Conservation (phyloP, 768 basidiomycete genomes). For the Mycena albidolilacea region DNA sequence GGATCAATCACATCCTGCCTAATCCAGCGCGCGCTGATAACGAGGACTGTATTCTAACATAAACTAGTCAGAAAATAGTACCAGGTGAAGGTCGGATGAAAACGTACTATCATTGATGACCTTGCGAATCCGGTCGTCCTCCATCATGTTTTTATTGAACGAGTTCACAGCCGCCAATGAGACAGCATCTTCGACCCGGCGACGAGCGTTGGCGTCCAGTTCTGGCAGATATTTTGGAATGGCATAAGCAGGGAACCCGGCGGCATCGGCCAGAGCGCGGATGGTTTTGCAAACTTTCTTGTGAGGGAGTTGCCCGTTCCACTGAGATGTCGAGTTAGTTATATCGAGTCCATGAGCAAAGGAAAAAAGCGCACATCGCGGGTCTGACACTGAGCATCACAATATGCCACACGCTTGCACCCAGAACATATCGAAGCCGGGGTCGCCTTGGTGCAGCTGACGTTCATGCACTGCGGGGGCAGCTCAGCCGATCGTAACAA, state of each 20-base stretch:
- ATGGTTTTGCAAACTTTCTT: slow-evolving; percentile 35
- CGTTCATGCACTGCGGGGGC: slow-evolving; percentile 31
- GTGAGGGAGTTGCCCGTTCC: slow-evolving; percentile 26
- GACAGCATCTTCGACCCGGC: slow-evolving; percentile 8
- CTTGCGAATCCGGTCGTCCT: slow-evolving; percentile 32
- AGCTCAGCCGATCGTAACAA: too few species aligned
- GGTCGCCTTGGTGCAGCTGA: slow-evolving; percentile 7
- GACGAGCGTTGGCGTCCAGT: slow-evolving; percentile 12
- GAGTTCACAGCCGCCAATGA: background rate
- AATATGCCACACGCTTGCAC: slow-evolving; percentile 34
- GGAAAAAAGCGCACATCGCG: slow-evolving; percentile 22
- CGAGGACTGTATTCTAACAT: slow-evolving; percentile 30
- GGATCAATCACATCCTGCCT: background rate
- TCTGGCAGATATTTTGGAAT: slow-evolving; percentile 16
- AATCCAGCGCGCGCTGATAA: slow-evolving; percentile 30
- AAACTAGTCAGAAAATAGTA: background rate
- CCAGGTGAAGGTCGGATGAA: background rate
- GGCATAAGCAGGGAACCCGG: slow-evolving; percentile 28
- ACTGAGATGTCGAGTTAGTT: too few species aligned
- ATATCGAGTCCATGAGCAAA: too few species aligned
- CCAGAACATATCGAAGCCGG: slow-evolving; percentile 23
- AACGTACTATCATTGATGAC: slow-evolving; percentile 33
- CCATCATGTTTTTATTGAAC: slow-evolving; percentile 27
- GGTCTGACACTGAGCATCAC: slow-evolving; percentile 23
- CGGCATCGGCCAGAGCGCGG: slow-evolving; percentile 28